Base-by-base conservation (phyloP, 2,329 filamentous ascomycete genomes). In the Cercospora beticola region DNA sequence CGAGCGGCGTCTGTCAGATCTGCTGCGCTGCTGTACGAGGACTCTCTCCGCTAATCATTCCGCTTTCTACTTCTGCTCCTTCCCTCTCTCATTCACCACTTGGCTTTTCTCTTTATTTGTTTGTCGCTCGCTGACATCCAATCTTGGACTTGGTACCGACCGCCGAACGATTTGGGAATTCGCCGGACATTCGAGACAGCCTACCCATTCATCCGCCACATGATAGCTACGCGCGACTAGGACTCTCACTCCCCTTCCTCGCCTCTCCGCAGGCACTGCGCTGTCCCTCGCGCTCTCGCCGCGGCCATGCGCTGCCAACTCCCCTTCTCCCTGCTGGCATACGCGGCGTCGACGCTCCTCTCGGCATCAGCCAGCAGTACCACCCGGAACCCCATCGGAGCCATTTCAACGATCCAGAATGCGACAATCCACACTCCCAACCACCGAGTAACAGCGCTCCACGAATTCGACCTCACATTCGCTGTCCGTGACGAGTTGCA, bases 381-480 rank as follows among this genome's bases (percentile, higher is more conserved):
- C 61, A 86, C 88, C 71, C 87, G 94, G 74, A 92, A 92, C 76
- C 92, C 93, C 33, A 85, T 99, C 70, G 88, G 86, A 73, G 89
- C 90, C 76, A 83, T 97, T 61, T 89, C 89, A 12, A 84, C 88
- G 58, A 82, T 97, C 72, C 89, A 94, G 70, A 87, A 93, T 77
- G 86, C 91, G 33, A 85, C 88, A 69, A 90, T 99, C 72, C 88
- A 92, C 76, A 92, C 93, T 0, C 89, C 90, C 16, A 91, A 90
- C 57, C 88, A 92, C 78, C 89, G 90, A 68, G 88, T 97, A 58
- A 90, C 95, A 77, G 89, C 93, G 60, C 84, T 91, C 66, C 94
- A 93, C 14, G 83, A 88, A 23, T 99, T 99, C 79, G 92, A 97
- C 75, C 83, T 99, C 70, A 89, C 88, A 31, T 97, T 99, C 79